Conservation (phyloP, 768 basidiomycete species). For the Peribolospora kevripleyi region DNA sequence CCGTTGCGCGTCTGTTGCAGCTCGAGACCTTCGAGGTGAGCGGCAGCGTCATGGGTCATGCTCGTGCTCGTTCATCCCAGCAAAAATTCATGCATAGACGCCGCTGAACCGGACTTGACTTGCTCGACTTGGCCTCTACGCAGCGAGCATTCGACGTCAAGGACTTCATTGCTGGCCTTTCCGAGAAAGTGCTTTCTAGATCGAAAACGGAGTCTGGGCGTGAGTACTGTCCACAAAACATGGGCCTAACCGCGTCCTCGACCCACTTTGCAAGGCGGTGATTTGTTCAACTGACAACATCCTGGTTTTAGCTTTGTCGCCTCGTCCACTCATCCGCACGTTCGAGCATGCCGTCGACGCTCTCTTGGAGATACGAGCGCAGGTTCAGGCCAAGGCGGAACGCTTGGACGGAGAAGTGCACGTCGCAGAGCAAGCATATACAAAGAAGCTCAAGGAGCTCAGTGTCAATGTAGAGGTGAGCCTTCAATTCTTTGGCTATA, state of each 20-base stretch:
- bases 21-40: constrained; percentile 24
- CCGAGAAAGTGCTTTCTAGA: constrained; percentile 64
- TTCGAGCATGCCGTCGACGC: constrained; percentile 79
- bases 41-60: not conserved
- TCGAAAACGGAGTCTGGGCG: constrained; percentile 67
- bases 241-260: too few relatives aligned
- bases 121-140: not conserved
- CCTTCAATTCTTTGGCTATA: not conserved
- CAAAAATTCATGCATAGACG: too few relatives aligned
- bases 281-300: not conserved
- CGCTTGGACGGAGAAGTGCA: constrained; percentile 78
- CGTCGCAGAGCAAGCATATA: constrained; percentile 74
- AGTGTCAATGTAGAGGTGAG: constrained; percentile 80
- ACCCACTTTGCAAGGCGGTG: too few relatives aligned
- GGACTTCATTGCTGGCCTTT: constrained; percentile 61
- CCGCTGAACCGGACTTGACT: too few relatives aligned
- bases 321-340: constrained; percentile 70
- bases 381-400: constrained; percentile 72
- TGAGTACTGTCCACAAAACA: constrained; percentile 21
- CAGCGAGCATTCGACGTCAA: constrained; percentile 43
- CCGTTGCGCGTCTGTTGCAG: constrained; percentile 24
- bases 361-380: constrained; percentile 60
- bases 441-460: constrained; percentile 75
- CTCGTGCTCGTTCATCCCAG: too few relatives aligned
- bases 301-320: constrained; percentile 49